Base-by-base conservation (phyloP, 1,284 basidiomycete species). In the Boletellus dicymbophilus region DNA sequence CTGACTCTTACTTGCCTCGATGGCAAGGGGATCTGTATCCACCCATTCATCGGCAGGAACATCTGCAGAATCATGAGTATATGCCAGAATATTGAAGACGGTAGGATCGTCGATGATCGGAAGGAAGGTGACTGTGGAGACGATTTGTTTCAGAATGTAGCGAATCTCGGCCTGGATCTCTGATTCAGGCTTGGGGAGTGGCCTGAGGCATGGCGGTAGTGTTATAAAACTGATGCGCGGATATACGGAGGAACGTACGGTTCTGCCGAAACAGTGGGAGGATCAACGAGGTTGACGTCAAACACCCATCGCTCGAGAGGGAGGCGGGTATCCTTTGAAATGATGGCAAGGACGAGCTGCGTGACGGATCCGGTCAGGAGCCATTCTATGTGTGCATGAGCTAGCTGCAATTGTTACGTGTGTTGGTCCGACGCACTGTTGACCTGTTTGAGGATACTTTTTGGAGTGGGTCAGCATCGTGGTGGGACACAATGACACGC, bases 241-340 rank as follows among this genome's bases (percentile, higher is more conserved):
- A 38, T 3, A 43, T 18, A 7, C 15, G 45, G 20, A 30, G 15
- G 23, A 13, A 70, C 81, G 52, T 63, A 87, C 84, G 74, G 64
- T 60, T 77, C 77, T 33, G 69, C 61, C 22, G 71, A 60, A 44
- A 79, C 78, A 9, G 75, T 58, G 9, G 80, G 73, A 37, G 78
- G 77, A 50, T 85, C 81, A 28, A 88, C 77, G 38, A 95, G 80
- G 62, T 95, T 88, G 62, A 99, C 82, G 71, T 98, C 95, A 70
- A 99, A 99, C 48, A 98, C 95, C 97, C 97, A 99, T 56, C 97
- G 81, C 70, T 99, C 97, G 44, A 98, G 80, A 1, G 95, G 91
- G 53, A 89, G 86, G 40, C 92, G 82, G 16, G 92, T 89, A 63
- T 99, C 96, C 65, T 95, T 93, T 25, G 93, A 91, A 56, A 99